Evolutionary conservation across 2,329 filamentous ascomycete species (phyloP), one percentile per base, ranked within the genome.

Genomic region (Fusarium nanum): DNA sequence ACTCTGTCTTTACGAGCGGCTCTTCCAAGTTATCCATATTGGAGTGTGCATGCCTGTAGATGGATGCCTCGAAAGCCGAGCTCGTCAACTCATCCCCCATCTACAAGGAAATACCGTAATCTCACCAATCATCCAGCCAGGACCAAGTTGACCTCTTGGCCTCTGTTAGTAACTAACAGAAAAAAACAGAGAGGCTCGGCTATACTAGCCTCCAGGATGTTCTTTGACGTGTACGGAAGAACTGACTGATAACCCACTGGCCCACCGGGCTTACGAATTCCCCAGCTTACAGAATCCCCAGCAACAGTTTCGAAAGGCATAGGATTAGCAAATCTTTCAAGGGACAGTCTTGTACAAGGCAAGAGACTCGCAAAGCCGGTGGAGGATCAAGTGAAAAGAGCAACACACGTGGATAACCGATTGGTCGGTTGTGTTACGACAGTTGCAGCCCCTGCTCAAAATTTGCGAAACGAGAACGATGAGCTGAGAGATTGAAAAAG

Each of bases 331-430:
- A 44, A 64, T 44, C 42, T 46, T 60, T 41, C 34, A 28, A 49
- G n/a, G 42, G 40, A 30, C 59, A 18, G 48, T 47, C 60, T 46
- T 48, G 37, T 27, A 55, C 20, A 46, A 65, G 28, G 53, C 28
- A 60, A 55, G 34, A 42, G 37, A 25, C 54, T 54, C 46, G 50
- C 49, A 52, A 68, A 58, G 52, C 32, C 23, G 45, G 46, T 32
- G 50, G 34, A 64, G 50, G 50, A 44, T 27, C 50, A 52, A 47
- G 44, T 54, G 20, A 37, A 37, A 30, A 55, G 40, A 57, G 59
- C 50, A 58, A 66, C 49, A 62, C 68, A 71, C 68, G 68, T 71
- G 68, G 68, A 69, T 54, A 61, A 71, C 64, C 56, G 59, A 71
- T 71, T 71, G 68, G 68, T 48, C 40, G 16, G 37, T 40, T 66